Conservation (phyloP, 371 early-diverging fungal species). For the Saksenaea oblongispora region DNA sequence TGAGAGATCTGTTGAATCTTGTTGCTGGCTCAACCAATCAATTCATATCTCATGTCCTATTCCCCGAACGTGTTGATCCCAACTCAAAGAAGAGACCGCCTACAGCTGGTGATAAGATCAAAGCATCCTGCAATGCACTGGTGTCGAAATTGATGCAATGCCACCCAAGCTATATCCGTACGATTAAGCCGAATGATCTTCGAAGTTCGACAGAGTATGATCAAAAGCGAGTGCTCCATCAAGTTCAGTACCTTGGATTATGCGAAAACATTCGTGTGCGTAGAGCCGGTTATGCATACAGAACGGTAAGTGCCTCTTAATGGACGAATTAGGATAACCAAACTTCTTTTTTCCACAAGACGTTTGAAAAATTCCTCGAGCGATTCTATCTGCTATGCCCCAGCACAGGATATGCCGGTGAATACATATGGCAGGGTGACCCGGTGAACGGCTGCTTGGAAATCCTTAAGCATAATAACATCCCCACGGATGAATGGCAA, state of each 20-base stretch:
- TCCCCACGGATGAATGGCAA: slow-evolving; percentile 93
- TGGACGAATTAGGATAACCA: not conserved
- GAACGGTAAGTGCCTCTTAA: slow-evolving; percentile 31
- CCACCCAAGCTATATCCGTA: slow-evolving; percentile 97
- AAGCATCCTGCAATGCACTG: slow-evolving; percentile 69
- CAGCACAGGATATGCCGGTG: slow-evolving; percentile 83
- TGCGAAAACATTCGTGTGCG: slow-evolving; percentile 97
- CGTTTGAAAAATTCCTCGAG: slow-evolving; percentile 52
- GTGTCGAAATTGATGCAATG: slow-evolving; percentile 94
- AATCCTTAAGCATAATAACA: slow-evolving; percentile 86
- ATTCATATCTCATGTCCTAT: slow-evolving; percentile 68
- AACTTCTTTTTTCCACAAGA: slow-evolving; percentile 15
- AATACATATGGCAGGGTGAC: slow-evolving; percentile 88
- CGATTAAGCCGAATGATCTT: slow-evolving; percentile 98
- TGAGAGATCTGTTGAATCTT: slow-evolving; percentile 86
- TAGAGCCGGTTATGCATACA: slow-evolving; percentile 95
- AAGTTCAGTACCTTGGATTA: slow-evolving; percentile 94
- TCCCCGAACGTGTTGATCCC: slow-evolving; percentile 88
- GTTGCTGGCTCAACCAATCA: slow-evolving; percentile 70
- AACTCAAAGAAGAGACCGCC: slow-evolving; percentile 89
- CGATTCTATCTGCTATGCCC: slow-evolving; percentile 78
- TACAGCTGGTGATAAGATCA: slow-evolving; percentile 86
- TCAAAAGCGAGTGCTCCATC: slow-evolving; percentile 90
- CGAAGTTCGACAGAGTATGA: slow-evolving; percentile 92
- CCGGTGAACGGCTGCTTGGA: slow-evolving; percentile 66